Base-by-base conservation (phyloP, 1,139 yeast genomes). In the Scheffersomyces lignicola region DNA sequence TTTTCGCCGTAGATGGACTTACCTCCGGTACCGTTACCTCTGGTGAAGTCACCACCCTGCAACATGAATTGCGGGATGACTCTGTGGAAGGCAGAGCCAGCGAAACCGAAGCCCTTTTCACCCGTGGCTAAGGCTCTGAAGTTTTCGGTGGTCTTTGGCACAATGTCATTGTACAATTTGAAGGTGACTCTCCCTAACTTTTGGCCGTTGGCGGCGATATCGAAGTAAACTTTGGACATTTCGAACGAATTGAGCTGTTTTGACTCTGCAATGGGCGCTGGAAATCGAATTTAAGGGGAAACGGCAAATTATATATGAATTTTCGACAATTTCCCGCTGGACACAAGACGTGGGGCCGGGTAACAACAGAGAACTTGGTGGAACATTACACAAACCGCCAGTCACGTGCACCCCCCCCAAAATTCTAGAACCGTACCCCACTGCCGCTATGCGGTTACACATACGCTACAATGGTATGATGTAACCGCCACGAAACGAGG, bases 11-110 rank as follows among this genome's bases (percentile, higher is more conserved):
- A 92, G 80, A 92, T 92, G 54, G 97, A 88, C 78, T 89, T 89
- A 69, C 98, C 98, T 69, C 97, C 98, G 56, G 95, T 86, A 69
- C 98, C 97, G 65, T 83, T 85, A 58, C 88, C 83, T 60, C 83
- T 75, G 65, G 95, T 89, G 82, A 89, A 87, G 70, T 89, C 97
- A 81, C 98, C 98, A 73, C 97, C 97, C 76, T 92, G 98, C 66
- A 90, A 78, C 98, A 92, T 92, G 80, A 92, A 92, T 56, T 86
- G 83, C 54, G 97, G 97, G 59, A 92, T 92, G 54, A 92, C 96
- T 75, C 98, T 83, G 90, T 92, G 98, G 96, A 92, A 92, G 54
- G 82, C 70, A 39, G 97, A 89, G 56, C 78, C 80, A 60, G 84
- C 82, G 81, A 83, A 90, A 57, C 97, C 97, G 65, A 76, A 90